A percentile compares a stretch with the other conserved stretches of the same genome.
Conservation (phyloP, 805 yeast genomes). For the Phaffomyces opuntiae region DNA sequence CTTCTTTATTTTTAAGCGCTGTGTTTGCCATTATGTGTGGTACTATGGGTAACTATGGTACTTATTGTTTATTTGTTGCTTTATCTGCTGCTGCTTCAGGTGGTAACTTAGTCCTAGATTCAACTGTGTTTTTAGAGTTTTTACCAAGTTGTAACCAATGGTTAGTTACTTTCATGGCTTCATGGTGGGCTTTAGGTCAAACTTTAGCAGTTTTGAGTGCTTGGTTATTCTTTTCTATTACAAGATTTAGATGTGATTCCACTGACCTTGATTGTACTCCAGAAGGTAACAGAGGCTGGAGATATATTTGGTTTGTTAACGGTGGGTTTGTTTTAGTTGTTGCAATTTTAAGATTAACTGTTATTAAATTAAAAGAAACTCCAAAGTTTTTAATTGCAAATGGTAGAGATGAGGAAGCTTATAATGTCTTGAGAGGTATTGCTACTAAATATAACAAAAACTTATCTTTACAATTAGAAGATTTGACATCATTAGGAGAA, state of each 20-base stretch:
- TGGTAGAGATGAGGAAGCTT: conserved; percentile 43
- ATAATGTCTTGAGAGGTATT: conserved; percentile 34
- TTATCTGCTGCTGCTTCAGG: conserved; percentile 41
- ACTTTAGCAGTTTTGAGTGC: conserved; percentile 39
- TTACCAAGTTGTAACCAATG: conserved; percentile 43
- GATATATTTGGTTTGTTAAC: conserved; percentile 45
- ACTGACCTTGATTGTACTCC: conserved; percentile 32
- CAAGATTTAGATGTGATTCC: conserved; percentile 41
- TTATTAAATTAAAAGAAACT: conserved; percentile 39
- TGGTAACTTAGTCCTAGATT: conserved; percentile 46
- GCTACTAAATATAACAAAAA: conserved; percentile 39
- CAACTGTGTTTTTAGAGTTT: conserved; percentile 41
- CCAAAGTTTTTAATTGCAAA: conserved; percentile 45
- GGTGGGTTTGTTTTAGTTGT: conserved; percentile 41
- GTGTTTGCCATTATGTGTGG: conserved; percentile 42
- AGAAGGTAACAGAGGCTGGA: conserved; percentile 45
- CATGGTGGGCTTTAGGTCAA: conserved; percentile 55
- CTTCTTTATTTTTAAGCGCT: conserved; percentile 37
- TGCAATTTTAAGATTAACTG: conserved; percentile 40
- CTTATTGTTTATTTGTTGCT: conserved; percentile 40
- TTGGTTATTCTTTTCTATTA: conserved; percentile 39
- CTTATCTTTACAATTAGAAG: conserved; percentile 37
- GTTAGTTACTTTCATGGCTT: conserved; percentile 42
- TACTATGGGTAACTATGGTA: conserved; percentile 38
- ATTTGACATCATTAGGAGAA: conserved; percentile 38